These are phyloP conservation scores for Amoeboaphelidium protococcarum DNA, from an alignment of 371 early-diverging fungal genomes.

Conservation along the genomic window DNA sequence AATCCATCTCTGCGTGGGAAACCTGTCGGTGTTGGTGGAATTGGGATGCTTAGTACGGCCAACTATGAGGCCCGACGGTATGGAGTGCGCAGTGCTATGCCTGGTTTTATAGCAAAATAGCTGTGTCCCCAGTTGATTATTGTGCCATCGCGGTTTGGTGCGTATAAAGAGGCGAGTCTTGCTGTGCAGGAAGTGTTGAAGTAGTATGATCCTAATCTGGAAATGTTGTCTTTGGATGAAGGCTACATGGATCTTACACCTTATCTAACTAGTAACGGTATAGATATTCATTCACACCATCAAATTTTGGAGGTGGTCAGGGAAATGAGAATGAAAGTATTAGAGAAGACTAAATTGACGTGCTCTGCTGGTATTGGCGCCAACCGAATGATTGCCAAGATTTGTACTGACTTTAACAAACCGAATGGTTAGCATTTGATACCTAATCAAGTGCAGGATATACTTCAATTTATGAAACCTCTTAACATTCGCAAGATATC, in stretches of 20 bases:
- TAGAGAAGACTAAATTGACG: conserved; percentile 1
- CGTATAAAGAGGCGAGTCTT: neutral
- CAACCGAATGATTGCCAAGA: conserved; percentile 2
- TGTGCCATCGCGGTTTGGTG: neutral
- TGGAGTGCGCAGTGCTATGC: conserved; percentile 7
- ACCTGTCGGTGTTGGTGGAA: conserved; percentile 6
- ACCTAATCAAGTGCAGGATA: neutral
- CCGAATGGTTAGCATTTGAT: neutral
- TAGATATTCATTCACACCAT: too few species aligned
- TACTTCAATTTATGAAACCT: neutral
- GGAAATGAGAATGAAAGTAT: conserved; percentile 1
- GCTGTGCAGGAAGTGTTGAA: conserved; percentile 1
- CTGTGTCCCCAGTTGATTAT: conserved; percentile 6
- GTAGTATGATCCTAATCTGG: conserved; percentile 1
- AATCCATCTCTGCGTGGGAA: conserved; percentile 1
- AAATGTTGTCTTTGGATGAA: conserved; percentile 1
- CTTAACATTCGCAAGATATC: neutral
- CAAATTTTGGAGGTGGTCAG: neutral
- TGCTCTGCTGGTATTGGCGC: conserved; percentile 4
- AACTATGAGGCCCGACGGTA: conserved; percentile 5
- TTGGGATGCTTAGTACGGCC: conserved; percentile 5
- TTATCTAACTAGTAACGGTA: too few species aligned
- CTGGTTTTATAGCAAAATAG: conserved; percentile 4
- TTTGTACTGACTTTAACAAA: neutral
- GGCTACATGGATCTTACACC: conserved; percentile 3